Evolutionary conservation across 192 early-diverging fungal species (phyloP).

Genomic region (Umbelopsis ramanniana): DNA sequence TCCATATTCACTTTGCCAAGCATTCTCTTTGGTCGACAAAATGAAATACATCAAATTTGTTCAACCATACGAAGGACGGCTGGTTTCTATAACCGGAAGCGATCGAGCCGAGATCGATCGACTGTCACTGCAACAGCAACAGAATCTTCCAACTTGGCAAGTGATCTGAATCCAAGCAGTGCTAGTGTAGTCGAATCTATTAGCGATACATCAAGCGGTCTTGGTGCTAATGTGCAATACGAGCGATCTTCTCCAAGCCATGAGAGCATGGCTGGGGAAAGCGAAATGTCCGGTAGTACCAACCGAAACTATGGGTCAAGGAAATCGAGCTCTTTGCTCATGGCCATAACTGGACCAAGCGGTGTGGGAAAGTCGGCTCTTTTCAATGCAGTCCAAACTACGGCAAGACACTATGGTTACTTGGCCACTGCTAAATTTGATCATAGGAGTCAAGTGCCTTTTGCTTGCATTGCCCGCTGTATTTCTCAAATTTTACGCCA

Average conservation of each 20-base stretch:
- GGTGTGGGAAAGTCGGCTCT: slow-evolving; percentile 39
- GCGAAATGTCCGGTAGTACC: slow-evolving; percentile 29
- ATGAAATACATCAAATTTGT: slow-evolving; percentile 31
- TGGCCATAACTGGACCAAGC: slow-evolving; percentile 34
- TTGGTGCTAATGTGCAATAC: not conserved
- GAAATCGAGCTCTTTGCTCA: slow-evolving; percentile 24
- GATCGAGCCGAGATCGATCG: slow-evolving; percentile 16
- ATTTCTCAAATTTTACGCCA: slow-evolving; percentile 39
- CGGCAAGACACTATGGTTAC: slow-evolving; percentile 37
- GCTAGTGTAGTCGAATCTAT: slow-evolving; percentile 11
- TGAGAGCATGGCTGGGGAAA: slow-evolving; percentile 13
- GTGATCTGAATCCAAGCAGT: not conserved
- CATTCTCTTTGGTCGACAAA: slow-evolving; percentile 32
- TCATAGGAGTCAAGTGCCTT: slow-evolving; percentile 33
- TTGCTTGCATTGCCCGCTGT: slow-evolving; percentile 34
- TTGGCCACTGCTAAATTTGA: slow-evolving; percentile 39
- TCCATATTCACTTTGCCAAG: slow-evolving; percentile 41
- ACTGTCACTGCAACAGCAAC: not conserved
- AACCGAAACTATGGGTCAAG: not conserved
- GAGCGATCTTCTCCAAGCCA: slow-evolving; percentile 26
- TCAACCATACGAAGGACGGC: slow-evolving; percentile 27
- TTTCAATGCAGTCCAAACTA: slow-evolving; percentile 33
- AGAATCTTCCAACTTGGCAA: slow-evolving; percentile 17
- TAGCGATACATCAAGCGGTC: slow-evolving; percentile 14
- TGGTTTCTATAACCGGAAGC: slow-evolving; percentile 14